A percentile compares a stretch with the other conserved stretches of the same genome.
Evolutionary conservation across 1,139 yeast genomes (phyloP).

Genomic region (Candida buenavistaensis): DNA sequence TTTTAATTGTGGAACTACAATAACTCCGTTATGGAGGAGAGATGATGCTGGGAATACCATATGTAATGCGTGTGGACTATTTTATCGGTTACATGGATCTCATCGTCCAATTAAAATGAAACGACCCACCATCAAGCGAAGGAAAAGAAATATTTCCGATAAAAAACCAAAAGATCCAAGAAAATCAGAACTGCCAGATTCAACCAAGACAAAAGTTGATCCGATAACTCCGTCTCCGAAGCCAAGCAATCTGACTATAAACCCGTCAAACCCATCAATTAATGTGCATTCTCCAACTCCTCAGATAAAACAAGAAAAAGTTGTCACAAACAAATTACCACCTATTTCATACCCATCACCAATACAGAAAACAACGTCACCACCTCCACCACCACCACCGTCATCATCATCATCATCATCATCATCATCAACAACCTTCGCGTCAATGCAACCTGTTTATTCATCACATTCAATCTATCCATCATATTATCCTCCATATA

Average conservation of each 20-base stretch:
- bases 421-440: not conserved
- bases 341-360: conserved; percentile 11
- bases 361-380: conserved; percentile 5
- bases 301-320: too few relatives aligned
- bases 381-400: conserved; percentile 12
- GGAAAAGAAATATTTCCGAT: conserved; percentile 50
- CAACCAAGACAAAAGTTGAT: not conserved
- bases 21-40: conserved; percentile 87
- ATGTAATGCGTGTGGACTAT: conserved; percentile 88
- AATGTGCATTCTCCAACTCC: too few relatives aligned
- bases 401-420: conserved; percentile 4
- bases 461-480: too few relatives aligned
- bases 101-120: conserved; percentile 81
- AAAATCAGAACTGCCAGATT: not conserved
- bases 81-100: conserved; percentile 72
- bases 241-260: not conserved
- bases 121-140: conserved; percentile 68
- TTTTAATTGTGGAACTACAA: conserved; percentile 78
- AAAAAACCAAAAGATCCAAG: conserved; percentile 12
- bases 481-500: conserved; percentile 40
- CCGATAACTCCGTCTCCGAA: conserved; percentile 5
- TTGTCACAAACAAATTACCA: conserved; percentile 8
- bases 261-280: too few relatives aligned
- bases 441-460: too few relatives aligned
- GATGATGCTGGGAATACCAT: conserved; percentile 79